Evolutionary conservation across 805 yeast genomes (phyloP), one percentile per base, ranked within the genome.

Genomic region (Metschnikowia anglica): DNA sequence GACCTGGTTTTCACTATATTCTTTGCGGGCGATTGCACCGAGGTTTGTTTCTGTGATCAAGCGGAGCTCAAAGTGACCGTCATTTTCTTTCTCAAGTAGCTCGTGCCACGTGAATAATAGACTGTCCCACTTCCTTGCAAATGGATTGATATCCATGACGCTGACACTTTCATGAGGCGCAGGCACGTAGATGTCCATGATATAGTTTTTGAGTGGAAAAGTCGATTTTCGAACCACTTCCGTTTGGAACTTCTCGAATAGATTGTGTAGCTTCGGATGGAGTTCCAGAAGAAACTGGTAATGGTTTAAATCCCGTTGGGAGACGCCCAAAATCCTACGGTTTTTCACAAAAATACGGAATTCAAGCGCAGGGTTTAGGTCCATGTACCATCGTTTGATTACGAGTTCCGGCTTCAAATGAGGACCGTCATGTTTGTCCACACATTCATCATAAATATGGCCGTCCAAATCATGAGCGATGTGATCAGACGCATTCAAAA

Each of bases 81-180:
- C 20, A 43, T 56, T 19, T 34, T 60, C 44, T 55, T 59, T 52
- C 10, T 61, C 38, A 27, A 66, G 52, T 11, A 91, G 58, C 60
- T 93, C 97, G 52, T 83, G 76, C 98, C 98, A 93, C 12, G 88
- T 77, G 61, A 77, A 91, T 18, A 91, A 61, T 12, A 87, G 66
- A 0, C 95, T 63, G 53, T 90, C 97, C 0, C 97, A 83, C 34
- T 77, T 80, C 44, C 89, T 71, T 1, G 83, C 70, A 62, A 84
- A 91, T 1, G 97, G 95, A 59, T 93, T 93, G 52, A 93, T 77
- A 56, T 93, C 99, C 12, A 93, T 72, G 2, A 93, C 64, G 66
- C 77, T 81, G 0, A 83, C 83, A 44, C 73, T 75, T 12, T 76
- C 61, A 49, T 77, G 79, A 0, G 95, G 90, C 41, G 85, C 71